A percentile compares a stretch with the other conserved stretches of the same genome.
phyloP scores from a whole-genome alignment of 805 yeast species.

The Wickerhamomyces mucosus region DNA sequence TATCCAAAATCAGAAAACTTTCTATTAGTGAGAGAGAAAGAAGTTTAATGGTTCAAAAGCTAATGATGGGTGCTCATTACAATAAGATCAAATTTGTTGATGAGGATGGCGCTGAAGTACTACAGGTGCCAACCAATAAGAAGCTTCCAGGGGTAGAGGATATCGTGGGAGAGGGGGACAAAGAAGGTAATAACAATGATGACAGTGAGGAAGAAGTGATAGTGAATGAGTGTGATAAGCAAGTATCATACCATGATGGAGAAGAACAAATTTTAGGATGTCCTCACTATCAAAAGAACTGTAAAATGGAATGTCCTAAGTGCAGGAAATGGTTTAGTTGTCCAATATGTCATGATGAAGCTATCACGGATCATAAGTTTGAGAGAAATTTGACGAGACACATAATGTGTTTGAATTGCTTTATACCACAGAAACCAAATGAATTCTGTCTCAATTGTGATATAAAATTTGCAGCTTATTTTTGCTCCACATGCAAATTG shows the following conservation, averaged over 20 bases:
- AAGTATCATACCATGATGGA: constrained; percentile 38
- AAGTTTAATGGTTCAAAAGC: constrained; percentile 38
- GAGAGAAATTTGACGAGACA: constrained; percentile 50
- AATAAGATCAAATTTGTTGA: constrained; percentile 32
- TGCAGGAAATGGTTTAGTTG: constrained; percentile 75
- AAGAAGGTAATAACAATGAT: constrained; percentile 4
- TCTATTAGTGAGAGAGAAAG: constrained; percentile 15
- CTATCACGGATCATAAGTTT: constrained; percentile 43
- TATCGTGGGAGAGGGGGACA: constrained; percentile 13
- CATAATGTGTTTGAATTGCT: constrained; percentile 76
- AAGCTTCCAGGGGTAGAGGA: constrained; percentile 7
- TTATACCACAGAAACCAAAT: constrained; percentile 63
- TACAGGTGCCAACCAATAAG: constrained; percentile 15
- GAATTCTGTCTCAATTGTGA: constrained; percentile 64
- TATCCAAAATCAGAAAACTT: constrained; percentile 28
- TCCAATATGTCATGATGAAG: constrained; percentile 77
- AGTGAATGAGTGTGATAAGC: constrained; percentile 36
- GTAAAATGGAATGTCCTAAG: constrained; percentile 72
- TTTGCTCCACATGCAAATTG: constrained; percentile 66
- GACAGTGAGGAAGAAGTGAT: constrained; percentile 20
- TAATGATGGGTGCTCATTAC: constrained; percentile 62
- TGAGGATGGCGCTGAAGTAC: constrained; percentile 17
- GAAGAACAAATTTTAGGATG: constrained; percentile 56
- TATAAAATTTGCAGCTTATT: constrained; percentile 61
- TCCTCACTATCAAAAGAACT: constrained; percentile 70